Evolutionary conservation across 306 rosid genomes (phyloP).

Genomic region (Lathyrus aphaca): DNA sequence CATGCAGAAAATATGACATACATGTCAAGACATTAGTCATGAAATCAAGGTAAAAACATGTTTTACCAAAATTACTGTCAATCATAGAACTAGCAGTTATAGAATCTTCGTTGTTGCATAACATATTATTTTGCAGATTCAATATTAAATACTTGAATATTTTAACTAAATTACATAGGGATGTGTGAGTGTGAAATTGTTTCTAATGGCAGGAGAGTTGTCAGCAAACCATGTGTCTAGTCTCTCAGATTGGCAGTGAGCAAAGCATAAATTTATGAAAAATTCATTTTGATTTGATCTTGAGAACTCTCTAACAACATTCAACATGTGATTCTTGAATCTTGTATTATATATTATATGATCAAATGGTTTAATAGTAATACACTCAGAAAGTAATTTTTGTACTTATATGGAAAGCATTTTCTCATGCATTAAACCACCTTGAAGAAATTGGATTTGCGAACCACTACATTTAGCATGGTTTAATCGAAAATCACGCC

Average conservation of each 20-base stretch:
- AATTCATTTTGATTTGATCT: constrained; percentile 65
- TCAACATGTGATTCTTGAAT: constrained; percentile 81
- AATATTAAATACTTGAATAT: neutral
- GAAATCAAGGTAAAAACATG: too few relatives aligned
- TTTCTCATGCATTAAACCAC: constrained; percentile 46
- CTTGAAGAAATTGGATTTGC: constrained; percentile 81
- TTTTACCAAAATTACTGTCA: too few relatives aligned
- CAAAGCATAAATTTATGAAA: constrained; percentile 87
- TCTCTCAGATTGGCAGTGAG: constrained; percentile 94
- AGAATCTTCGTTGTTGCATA: too few relatives aligned
- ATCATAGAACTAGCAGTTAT: too few relatives aligned
- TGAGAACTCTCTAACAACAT: constrained; percentile 60
- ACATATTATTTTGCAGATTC: too few relatives aligned
- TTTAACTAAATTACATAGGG: constrained; percentile 9
- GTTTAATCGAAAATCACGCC: constrained; percentile 79
- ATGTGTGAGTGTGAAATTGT: constrained; percentile 55
- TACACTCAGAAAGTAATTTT: neutral
- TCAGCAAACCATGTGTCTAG: constrained; percentile 88
- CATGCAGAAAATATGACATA: too few relatives aligned
- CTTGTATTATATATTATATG: constrained; percentile 50
- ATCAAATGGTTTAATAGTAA: constrained; percentile 9
- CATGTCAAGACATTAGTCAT: too few relatives aligned
- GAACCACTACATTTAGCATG: constrained; percentile 60
- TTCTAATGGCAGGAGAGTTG: constrained; percentile 71
- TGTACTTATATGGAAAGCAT: constrained; percentile 25